These are phyloP conservation scores for Chrysanthemum lavandulifolium DNA, from an alignment of 129 eudicot genomes.

Conservation along the genomic window DNA sequence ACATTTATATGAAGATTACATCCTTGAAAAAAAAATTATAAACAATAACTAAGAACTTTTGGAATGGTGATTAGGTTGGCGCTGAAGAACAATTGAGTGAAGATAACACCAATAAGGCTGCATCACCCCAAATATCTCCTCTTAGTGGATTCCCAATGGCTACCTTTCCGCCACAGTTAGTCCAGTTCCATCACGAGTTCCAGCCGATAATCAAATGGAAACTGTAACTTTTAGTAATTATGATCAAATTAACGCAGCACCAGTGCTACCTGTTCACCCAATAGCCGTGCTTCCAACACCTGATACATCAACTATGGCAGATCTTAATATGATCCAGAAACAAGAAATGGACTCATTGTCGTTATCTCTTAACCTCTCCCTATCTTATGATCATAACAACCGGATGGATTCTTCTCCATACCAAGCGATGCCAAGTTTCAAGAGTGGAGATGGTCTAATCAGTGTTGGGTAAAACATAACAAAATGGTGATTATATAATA, in stretches of 20 bases:
- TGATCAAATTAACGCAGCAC: conserved; percentile 29
- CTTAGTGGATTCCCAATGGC: conserved; percentile 41
- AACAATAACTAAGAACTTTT: conserved; percentile 12
- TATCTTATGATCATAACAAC: conserved; percentile 39
- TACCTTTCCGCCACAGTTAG: conserved; percentile 31
- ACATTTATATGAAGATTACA: neutral
- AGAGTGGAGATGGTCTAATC: conserved; percentile 52
- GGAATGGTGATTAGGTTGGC: conserved; percentile 47
- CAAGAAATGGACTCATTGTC: conserved; percentile 32
- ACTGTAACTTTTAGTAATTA: conserved; percentile 9
- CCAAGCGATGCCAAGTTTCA: conserved; percentile 44
- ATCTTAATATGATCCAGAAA: conserved; percentile 31
- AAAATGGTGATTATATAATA: neutral
- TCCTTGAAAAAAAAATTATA: neutral
- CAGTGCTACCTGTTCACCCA: conserved; percentile 29
- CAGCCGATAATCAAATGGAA: conserved; percentile 36
- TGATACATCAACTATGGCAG: conserved; percentile 22
- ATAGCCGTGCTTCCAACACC: conserved; percentile 23
- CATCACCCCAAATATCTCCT: conserved; percentile 28
- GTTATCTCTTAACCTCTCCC: conserved; percentile 54
- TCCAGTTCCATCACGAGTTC: conserved; percentile 38
- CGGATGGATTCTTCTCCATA: conserved; percentile 35
- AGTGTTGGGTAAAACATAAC: conserved; percentile 52
- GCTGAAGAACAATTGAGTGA: conserved; percentile 49
- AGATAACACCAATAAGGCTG: conserved; percentile 31